Evolutionary conservation across 345 rosid genomes (phyloP).

Genomic region (Gossypium longicalyx): DNA sequence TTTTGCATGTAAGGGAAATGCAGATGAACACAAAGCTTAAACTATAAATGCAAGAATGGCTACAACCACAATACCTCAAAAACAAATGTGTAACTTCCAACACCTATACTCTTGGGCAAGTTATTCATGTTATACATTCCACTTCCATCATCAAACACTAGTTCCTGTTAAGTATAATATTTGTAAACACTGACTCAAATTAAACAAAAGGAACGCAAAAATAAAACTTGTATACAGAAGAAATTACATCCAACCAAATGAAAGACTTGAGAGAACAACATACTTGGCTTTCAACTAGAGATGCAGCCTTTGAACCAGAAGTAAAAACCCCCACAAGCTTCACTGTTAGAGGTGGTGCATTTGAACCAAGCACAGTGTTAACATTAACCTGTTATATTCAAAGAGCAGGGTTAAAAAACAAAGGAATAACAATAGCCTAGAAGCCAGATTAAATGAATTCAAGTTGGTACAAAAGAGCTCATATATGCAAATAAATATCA

Average conservation of each 20-base stretch:
- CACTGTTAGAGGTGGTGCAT: slow-evolving; percentile 75
- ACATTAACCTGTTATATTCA: slow-evolving; percentile 62
- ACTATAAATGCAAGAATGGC: neutral
- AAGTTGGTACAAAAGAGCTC: neutral
- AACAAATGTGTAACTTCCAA: slow-evolving; percentile 74
- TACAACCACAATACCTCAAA: slow-evolving; percentile 62
- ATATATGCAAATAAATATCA: neutral
- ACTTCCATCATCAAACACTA: slow-evolving; percentile 54
- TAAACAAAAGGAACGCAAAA: neutral
- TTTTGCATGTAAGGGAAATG: slow-evolving; percentile 11
- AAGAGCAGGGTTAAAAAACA: neutral
- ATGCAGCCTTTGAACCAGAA: slow-evolving; percentile 46
- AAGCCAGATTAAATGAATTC: slow-evolving; percentile 5
- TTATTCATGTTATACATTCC: slow-evolving; percentile 45
- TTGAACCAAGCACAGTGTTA: slow-evolving; percentile 77
- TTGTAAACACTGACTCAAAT: slow-evolving; percentile 3
- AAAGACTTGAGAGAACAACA: neutral
- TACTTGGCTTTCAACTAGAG: slow-evolving; percentile 71
- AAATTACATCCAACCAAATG: slow-evolving; percentile 13
- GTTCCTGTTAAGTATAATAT: slow-evolving; percentile 53
- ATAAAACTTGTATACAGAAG: slow-evolving; percentile 4
- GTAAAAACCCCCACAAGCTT: slow-evolving; percentile 53
- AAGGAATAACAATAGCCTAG: neutral
- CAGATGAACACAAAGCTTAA: slow-evolving; percentile 14
- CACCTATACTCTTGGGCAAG: slow-evolving; percentile 56